phyloP scores from a whole-genome alignment of 352 stramenopile genomes.

The Pythium aristosporum region DNA sequence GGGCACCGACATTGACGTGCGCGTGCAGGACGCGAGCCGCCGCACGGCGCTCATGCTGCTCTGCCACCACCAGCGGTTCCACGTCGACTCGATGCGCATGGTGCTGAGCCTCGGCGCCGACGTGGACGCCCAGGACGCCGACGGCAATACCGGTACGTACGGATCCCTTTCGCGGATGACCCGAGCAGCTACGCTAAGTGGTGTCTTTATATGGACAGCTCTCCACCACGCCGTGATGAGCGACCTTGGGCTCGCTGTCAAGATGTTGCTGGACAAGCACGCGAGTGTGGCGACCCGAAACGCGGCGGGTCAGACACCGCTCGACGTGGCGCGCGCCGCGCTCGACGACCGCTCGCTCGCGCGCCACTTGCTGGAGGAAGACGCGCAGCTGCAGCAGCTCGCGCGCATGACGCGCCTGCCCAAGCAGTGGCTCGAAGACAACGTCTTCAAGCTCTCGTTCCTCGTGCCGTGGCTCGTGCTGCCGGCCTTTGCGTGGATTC shows the following conservation, averaged over 20 bases:
- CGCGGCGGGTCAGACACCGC: constrained; percentile 42
- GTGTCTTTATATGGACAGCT: constrained; percentile 25
- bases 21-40: constrained; percentile 39
- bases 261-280: constrained; percentile 63
- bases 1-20: constrained; percentile 60
- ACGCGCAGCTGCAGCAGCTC: constrained; percentile 51
- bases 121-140: constrained; percentile 49
- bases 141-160: constrained; percentile 65
- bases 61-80: constrained; percentile 66
- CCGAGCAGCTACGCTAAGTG: too few species aligned
- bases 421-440: constrained; percentile 61
- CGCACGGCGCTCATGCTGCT: constrained; percentile 74
- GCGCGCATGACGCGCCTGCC: constrained; percentile 37
- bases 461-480: constrained; percentile 69
- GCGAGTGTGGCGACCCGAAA: constrained; percentile 52
- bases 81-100: constrained; percentile 83
- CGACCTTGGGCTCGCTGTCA: constrained; percentile 59
- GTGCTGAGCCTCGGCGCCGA: constrained; percentile 65
- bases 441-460: constrained; percentile 75
- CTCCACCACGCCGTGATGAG: constrained; percentile 66
- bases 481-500: constrained; percentile 41
- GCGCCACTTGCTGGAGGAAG: constrained; percentile 52
- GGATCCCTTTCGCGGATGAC: neutral
- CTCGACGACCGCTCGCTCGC: constrained; percentile 39
- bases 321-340: constrained; percentile 38